Evolutionary conservation across 768 basidiomycete species (phyloP), one percentile per base, ranked within the genome.

Genomic region (Mycena indigotica): DNA sequence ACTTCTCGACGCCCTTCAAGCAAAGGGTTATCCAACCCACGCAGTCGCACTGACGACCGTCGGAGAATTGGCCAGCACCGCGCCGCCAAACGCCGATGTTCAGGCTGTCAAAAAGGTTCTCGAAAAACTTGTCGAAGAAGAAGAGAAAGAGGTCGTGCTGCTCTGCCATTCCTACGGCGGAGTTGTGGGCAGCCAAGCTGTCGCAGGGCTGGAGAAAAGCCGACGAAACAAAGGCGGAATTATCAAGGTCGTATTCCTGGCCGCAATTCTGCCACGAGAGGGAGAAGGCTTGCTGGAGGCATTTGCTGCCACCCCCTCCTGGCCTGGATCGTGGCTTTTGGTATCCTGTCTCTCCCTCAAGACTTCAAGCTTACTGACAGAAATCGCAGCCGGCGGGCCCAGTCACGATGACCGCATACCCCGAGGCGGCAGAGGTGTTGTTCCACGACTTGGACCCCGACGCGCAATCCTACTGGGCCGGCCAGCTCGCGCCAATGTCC

Each of bases 111-210:
- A 21, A 15, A 24, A 6, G 10, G 28, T 21, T 21, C 48, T 50
- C 10, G 10, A 29, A 15, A 5, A 23, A 5, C 48, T 50, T 15
- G 48, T 50, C 15, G 48, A 25, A 21, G 21, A 15, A 5, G 24
- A 50, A 21, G 5, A 50, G 8, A 25, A 29, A 29, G 15, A 50
- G 12, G 48, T 50, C 28, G 48, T 50, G 28, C 48, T 50, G 5
- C 10, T 50, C 17, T 50, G 48, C 48, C 48, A 50, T 29, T 25
- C 48, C 5, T 50, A 50, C 48, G 48, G 48, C 13, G 48, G 48
- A 5, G 13, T 50, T 5, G 21, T 28, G 5, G 48, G 48, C 12
- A 25, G 16, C 8, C 48, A 50, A 50, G 23, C 24, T 24, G 48
- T 50, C 21, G 21, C 23, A 15, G 48, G 48, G 15, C 21, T 50